These are phyloP conservation scores for Parasitella parasitica DNA, from an alignment of 371 early-diverging fungal genomes.

Conservation along the genomic window DNA sequence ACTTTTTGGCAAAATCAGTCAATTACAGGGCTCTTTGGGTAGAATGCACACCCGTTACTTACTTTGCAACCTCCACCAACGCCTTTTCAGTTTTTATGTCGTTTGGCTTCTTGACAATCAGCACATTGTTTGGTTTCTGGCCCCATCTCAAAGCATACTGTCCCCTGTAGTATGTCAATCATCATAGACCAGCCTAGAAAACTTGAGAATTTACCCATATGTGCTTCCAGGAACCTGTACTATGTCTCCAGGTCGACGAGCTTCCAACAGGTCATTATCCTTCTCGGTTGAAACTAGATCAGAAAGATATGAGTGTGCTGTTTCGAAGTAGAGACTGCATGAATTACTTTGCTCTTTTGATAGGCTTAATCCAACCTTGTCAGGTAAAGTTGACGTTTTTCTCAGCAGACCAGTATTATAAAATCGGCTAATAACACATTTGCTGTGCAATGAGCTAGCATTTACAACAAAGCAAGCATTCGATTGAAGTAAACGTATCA, in stretches of 20 bases:
- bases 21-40: neutral
- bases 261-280: constrained; percentile 21
- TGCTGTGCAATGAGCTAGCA: neutral
- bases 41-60: neutral
- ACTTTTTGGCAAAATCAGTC: constrained; percentile 21
- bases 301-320: neutral
- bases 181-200: neutral
- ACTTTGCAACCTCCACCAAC: constrained; percentile 64
- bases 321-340: too few relatives aligned
- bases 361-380: constrained; percentile 17
- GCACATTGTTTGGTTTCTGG: constrained; percentile 66
- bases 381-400: constrained; percentile 12
- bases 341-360: constrained; percentile 7
- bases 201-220: constrained; percentile 47
- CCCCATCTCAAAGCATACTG: constrained; percentile 63
- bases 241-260: constrained; percentile 38
- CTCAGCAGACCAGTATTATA: constrained; percentile 12
- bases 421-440: neutral
- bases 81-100: constrained; percentile 69
- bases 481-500: neutral
- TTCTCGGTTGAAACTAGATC: constrained; percentile 3
- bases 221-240: constrained; percentile 61
- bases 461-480: neutral
- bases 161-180: constrained; percentile 33
- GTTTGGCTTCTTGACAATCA: constrained; percentile 79